Percentiles rank a stretch among this genome's conserved stretches.
phyloP scores from a whole-genome alignment of 106 monocot species.

The Dactylorhiza incarnata region DNA sequence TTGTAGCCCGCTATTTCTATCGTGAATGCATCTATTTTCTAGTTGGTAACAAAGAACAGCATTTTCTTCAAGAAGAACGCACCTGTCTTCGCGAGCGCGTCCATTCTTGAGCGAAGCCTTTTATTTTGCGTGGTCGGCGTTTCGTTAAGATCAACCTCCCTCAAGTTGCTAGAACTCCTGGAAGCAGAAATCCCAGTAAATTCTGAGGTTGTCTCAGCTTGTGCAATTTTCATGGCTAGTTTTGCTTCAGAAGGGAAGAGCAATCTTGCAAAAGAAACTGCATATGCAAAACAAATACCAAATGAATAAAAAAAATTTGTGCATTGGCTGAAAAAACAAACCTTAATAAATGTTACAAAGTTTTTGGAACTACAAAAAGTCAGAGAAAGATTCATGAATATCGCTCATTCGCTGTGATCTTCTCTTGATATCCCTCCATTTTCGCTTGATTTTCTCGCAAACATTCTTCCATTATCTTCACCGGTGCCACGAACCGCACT shows the following conservation, averaged over 20 bases:
- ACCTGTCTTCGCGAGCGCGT: constrained; percentile 79
- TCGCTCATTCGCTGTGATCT: no score
- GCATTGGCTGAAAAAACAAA: neutral
- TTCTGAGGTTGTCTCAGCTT: constrained; percentile 53
- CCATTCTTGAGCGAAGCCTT: constrained; percentile 65
- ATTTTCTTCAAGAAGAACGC: neutral
- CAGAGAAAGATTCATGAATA: no score
- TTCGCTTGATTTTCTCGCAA: no score
- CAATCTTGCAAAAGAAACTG: constrained; percentile 91
- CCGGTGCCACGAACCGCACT: no score
- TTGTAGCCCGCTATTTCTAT: no score
- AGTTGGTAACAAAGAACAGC: neutral
- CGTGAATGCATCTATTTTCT: no score
- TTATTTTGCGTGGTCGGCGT: constrained; percentile 56
- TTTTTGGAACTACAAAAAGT: no score
- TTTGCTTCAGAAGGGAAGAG: constrained; percentile 90
- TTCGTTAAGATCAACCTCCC: constrained; percentile 93
- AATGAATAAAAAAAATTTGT: neutral
- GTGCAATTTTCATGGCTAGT: constrained; percentile 86
- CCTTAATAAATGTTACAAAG: no score
- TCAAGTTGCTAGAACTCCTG: constrained; percentile 46
- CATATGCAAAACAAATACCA: neutral
- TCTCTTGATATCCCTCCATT: no score
- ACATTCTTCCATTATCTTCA: no score
- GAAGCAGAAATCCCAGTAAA: constrained; percentile 43